Percentiles rank a stretch among this genome's conserved stretches.
phyloP scores from a whole-genome alignment of 305 asterid genomes.

The Fraxinus platypoda region DNA sequence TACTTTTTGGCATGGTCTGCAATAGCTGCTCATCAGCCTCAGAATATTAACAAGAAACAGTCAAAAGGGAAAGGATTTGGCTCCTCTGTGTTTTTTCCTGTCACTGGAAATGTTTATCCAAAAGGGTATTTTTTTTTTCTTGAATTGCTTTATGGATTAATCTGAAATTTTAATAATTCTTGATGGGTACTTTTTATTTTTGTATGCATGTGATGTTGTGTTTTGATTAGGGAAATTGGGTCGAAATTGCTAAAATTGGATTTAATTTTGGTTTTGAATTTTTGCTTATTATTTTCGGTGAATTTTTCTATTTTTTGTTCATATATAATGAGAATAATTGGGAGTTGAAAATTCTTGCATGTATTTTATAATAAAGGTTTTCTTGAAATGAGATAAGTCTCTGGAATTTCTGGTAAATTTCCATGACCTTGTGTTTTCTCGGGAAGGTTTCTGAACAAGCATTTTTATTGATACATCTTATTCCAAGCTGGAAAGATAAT shows the following conservation, averaged over 20 bases:
- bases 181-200: neutral
- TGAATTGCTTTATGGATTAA: neutral
- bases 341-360: neutral
- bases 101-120: constrained; percentile 87
- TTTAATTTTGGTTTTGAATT: neutral
- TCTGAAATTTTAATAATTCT: neutral
- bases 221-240: constrained; percentile 13
- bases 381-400: neutral
- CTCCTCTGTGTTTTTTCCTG: constrained; percentile 74
- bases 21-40: constrained; percentile 41
- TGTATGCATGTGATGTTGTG: neutral
- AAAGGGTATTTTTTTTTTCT: constrained; percentile 49
- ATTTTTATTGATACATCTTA: neutral
- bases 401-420: neutral
- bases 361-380: neutral
- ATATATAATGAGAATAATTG: neutral
- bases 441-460: neutral
- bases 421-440: neutral
- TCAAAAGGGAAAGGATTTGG: constrained; percentile 29
- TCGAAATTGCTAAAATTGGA: neutral
- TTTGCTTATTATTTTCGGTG: neutral
- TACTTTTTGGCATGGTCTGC: constrained; percentile 43
- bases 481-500: neutral
- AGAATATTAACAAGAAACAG: constrained; percentile 6
- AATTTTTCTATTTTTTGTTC: neutral